These are phyloP conservation scores for Thecaphora thlaspeos DNA, from an alignment of 1,284 basidiomycete species.

Conservation along the genomic window DNA sequence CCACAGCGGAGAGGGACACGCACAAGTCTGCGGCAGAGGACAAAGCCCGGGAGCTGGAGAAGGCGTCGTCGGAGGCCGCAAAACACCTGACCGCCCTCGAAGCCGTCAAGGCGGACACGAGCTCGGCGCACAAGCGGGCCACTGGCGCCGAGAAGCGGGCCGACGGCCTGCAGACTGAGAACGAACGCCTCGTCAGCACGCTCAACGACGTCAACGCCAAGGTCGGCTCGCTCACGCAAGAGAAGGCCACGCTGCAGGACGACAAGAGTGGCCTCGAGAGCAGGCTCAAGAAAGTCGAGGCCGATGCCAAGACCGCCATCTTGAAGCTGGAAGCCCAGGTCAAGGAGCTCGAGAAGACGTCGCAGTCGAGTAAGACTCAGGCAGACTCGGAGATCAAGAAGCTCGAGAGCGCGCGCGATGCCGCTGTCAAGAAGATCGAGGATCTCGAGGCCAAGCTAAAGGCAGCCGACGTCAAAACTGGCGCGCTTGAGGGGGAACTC, in stretches of 20 bases:
- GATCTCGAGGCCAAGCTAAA: slow-evolving; percentile 2
- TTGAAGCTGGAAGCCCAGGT: not conserved
- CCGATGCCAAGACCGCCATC: slow-evolving; percentile 2
- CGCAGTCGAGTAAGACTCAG: slow-evolving; percentile 1
- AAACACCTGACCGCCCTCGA: slow-evolving; percentile 10
- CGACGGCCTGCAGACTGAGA: slow-evolving; percentile 14
- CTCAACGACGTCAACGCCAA: slow-evolving; percentile 17
- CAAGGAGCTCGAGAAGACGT: not conserved
- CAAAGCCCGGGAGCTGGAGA: slow-evolving; percentile 7
- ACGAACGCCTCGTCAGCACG: slow-evolving; percentile 15
- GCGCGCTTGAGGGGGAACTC: too few species aligned
- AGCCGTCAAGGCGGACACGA: slow-evolving; percentile 11
- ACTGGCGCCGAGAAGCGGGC: slow-evolving; percentile 16
- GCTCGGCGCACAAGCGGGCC: slow-evolving; percentile 8
- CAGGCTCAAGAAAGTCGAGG: slow-evolving; percentile 21
- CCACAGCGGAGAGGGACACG: slow-evolving; percentile 1
- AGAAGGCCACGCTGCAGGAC: slow-evolving; percentile 17
- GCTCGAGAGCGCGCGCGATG: slow-evolving; percentile 11
- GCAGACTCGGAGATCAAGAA: slow-evolving; percentile 13
- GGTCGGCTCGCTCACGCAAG: slow-evolving; percentile 13
- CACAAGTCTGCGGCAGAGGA: not conserved
- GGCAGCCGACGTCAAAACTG: too few species aligned
- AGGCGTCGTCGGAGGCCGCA: slow-evolving; percentile 11
- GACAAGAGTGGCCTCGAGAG: slow-evolving; percentile 9
- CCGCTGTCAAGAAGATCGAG: slow-evolving; percentile 11